Conservation (phyloP, 148 eudicot genomes). For the Limonium bicolor region DNA sequence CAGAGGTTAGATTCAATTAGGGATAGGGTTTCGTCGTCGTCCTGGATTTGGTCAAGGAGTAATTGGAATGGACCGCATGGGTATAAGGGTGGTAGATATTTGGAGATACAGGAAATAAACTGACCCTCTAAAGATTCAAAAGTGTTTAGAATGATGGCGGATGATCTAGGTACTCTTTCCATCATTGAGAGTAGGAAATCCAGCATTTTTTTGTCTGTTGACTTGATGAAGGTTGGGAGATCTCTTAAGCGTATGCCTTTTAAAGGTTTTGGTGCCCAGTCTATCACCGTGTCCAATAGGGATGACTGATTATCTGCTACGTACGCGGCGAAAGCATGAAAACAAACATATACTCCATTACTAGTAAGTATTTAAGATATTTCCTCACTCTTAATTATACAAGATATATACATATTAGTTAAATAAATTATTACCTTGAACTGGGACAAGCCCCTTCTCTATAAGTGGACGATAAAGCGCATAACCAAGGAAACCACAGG, state of each 20-base stretch:
- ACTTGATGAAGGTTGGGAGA: constrained; percentile 15
- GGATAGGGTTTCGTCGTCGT: no score
- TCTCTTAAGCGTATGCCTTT: constrained; percentile 18
- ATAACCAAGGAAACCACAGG: constrained; percentile 15
- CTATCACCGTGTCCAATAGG: constrained; percentile 10
- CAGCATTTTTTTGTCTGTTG: no score
- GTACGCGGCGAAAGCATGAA: constrained; percentile 6
- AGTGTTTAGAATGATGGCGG: no score
- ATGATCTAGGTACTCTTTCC: no score
- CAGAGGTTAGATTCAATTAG: no score
- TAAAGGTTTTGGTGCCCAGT: constrained; percentile 10
- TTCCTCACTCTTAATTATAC: background rate
- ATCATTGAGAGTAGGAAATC: no score
- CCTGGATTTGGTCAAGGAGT: no score
- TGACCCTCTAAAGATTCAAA: no score
- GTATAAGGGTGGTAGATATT: no score
- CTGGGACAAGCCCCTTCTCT: constrained; percentile 14
- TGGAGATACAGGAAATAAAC: no score
- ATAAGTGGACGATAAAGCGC: constrained; percentile 9
- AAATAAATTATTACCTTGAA: constrained; percentile 12
- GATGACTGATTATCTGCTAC: constrained; percentile 8
- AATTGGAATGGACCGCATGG: no score
- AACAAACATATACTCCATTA: background rate
- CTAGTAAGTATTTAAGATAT: background rate
- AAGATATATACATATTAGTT: background rate